phyloP scores from a whole-genome alignment of 2,329 filamentous ascomycete species.

The Fusarium sp. region DNA sequence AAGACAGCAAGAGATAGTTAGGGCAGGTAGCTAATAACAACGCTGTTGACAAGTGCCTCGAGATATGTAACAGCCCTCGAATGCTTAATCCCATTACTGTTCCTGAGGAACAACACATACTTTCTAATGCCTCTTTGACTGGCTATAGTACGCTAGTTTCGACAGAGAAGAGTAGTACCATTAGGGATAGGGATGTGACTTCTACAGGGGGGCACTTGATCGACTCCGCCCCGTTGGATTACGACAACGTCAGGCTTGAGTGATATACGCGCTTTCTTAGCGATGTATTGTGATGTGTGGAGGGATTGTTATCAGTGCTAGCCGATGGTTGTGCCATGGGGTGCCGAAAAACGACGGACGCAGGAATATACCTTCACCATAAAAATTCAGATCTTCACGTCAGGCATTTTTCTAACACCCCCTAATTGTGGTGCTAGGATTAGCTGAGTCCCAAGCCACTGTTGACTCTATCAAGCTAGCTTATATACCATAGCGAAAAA shows the following conservation, averaged over 20 bases:
- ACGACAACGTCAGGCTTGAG: not conserved
- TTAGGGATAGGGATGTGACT: not conserved
- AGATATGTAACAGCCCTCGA: no score
- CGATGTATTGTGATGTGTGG: not conserved
- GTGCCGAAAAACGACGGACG: no score
- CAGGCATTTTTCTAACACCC: no score
- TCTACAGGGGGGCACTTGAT: not conserved
- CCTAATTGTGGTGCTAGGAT: not conserved
- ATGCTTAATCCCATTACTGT: no score
- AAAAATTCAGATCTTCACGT: no score
- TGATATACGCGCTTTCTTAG: not conserved
- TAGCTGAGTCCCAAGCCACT: not conserved
- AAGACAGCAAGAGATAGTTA: not conserved
- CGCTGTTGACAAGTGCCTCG: not conserved
- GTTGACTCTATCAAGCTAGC: not conserved
- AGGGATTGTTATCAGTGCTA: not conserved
- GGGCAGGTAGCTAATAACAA: not conserved
- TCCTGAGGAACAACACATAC: no score
- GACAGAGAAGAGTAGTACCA: not conserved
- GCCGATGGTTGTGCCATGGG: not conserved
- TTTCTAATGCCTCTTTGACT: not conserved
- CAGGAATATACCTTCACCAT: no score
- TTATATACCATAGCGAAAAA: not conserved
- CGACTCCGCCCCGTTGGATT: not conserved
- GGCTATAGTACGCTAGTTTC: not conserved